Conservation (phyloP, 306 rosid species). For the Vigna nakashimae region DNA sequence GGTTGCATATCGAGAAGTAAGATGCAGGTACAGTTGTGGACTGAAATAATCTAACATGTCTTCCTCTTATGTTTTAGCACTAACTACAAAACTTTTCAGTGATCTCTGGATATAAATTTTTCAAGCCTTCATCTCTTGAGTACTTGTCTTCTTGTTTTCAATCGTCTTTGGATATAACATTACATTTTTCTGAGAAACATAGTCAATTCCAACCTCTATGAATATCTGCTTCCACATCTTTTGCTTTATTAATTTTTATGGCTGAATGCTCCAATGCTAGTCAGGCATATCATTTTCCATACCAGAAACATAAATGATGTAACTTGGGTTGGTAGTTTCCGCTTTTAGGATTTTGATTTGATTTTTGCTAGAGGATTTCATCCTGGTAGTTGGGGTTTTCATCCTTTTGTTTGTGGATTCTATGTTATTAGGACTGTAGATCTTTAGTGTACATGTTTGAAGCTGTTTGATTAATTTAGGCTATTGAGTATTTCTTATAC, state of each 20-base stretch:
- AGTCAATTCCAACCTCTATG: constrained; percentile 34
- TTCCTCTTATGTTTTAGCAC: constrained; percentile 14
- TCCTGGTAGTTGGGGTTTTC: background rate
- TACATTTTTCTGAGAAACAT: constrained; percentile 20
- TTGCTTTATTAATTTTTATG: constrained; percentile 25
- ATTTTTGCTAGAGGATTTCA: background rate
- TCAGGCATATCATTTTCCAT: constrained; percentile 18
- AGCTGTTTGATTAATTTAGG: background rate
- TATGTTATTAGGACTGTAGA: background rate
- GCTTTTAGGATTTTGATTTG: background rate
- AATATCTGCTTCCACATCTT: constrained; percentile 30
- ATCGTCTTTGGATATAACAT: constrained; percentile 25
- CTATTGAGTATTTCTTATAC: background rate
- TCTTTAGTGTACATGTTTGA: background rate
- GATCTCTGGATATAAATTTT: constrained; percentile 28
- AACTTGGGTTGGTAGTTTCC: background rate
- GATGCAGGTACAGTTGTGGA: constrained; percentile 18
- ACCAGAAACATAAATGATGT: background rate
- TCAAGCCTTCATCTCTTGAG: background rate
- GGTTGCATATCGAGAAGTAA: constrained; percentile 28
- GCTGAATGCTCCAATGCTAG: constrained; percentile 39
- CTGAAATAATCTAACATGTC: constrained; percentile 33
- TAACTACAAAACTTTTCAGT: constrained; percentile 33
- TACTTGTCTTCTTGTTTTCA: constrained; percentile 29
- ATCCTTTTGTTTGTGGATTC: background rate